Conservation (phyloP, 352 stramenopile genomes). For the Phytophthora fragariae region DNA sequence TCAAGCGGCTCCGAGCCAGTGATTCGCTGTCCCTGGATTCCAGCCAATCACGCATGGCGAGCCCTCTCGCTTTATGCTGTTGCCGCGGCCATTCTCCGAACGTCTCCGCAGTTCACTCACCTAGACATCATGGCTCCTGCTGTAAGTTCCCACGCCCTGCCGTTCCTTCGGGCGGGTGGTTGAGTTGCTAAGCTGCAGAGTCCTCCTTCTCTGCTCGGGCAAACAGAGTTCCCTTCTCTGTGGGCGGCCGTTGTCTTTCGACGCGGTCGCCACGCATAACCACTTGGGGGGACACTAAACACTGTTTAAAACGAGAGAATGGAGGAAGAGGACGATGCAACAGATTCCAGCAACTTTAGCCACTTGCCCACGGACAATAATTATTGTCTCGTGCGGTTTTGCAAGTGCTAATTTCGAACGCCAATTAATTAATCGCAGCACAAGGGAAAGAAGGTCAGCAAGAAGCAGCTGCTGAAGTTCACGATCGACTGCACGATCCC, state of each 20-base stretch:
- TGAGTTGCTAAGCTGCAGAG: constrained; percentile 90
- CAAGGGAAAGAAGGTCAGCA: constrained; percentile 90
- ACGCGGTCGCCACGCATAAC: constrained; percentile 55
- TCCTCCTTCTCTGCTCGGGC: constrained; percentile 84
- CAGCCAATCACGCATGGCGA: constrained; percentile 33
- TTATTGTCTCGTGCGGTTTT: constrained; percentile 2
- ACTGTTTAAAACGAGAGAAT: constrained; percentile 18
- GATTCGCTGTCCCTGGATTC: constrained; percentile 28
- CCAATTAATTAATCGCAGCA: constrained; percentile 37
- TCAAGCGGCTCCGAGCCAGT: constrained; percentile 41
- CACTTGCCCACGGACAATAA: constrained; percentile 30
- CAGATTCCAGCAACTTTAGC: constrained; percentile 25
- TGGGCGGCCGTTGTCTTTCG: constrained; percentile 36
- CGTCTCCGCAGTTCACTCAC: constrained; percentile 39
- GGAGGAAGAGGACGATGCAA: constrained; percentile 11
- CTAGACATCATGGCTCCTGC: constrained; percentile 59
- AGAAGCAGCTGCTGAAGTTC: constrained; percentile 94
- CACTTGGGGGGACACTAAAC: constrained; percentile 33
- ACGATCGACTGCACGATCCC: constrained; percentile 96
- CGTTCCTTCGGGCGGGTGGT: constrained; percentile 35
- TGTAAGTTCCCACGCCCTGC: constrained; percentile 45
- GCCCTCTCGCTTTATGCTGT: neutral
- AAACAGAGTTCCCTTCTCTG: constrained; percentile 93
- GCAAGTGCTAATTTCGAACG: constrained; percentile 18
- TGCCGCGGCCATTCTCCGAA: constrained; percentile 47